Conservation (phyloP, 495 filamentous ascomycete genomes). For the Podospora anserina region DNA sequence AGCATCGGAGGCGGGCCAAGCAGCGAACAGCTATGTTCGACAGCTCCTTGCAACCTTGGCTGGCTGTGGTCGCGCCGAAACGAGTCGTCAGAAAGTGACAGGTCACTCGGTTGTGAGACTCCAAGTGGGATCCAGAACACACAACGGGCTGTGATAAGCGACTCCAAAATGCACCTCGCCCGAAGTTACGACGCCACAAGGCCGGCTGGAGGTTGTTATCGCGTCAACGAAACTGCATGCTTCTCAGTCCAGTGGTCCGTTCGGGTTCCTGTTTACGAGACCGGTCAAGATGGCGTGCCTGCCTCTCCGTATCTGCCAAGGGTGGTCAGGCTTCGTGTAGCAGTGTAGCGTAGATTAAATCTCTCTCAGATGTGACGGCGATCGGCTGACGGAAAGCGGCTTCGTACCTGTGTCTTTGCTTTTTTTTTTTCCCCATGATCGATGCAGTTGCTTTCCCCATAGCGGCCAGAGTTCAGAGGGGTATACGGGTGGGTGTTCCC, state of each 20-base stretch:
- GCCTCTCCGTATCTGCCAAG: neutral
- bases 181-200: constrained; percentile 7
- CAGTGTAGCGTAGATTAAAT: neutral
- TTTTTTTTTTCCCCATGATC: neutral
- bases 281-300: neutral
- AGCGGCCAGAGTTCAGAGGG: neutral
- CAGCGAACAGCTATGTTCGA: constrained; percentile 20
- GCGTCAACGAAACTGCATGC: neutral
- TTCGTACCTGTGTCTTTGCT: neutral
- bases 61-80: constrained; percentile 3
- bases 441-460: neutral
- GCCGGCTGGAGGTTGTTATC: neutral
- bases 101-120: constrained; percentile 11
- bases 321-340: neutral
- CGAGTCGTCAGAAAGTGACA: constrained; percentile 16
- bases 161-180: constrained; percentile 10
- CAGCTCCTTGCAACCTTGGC: constrained; percentile 13
- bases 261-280: neutral
- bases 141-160: constrained; percentile 19
- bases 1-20: constrained; percentile 17
- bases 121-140: constrained; percentile 1
- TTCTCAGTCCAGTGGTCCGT: neutral
- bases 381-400: neutral
- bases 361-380: neutral
- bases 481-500: neutral